These are phyloP conservation scores for Xylariaceae sp. DNA, from an alignment of 2,329 filamentous ascomycete genomes.

Conservation along the genomic window DNA sequence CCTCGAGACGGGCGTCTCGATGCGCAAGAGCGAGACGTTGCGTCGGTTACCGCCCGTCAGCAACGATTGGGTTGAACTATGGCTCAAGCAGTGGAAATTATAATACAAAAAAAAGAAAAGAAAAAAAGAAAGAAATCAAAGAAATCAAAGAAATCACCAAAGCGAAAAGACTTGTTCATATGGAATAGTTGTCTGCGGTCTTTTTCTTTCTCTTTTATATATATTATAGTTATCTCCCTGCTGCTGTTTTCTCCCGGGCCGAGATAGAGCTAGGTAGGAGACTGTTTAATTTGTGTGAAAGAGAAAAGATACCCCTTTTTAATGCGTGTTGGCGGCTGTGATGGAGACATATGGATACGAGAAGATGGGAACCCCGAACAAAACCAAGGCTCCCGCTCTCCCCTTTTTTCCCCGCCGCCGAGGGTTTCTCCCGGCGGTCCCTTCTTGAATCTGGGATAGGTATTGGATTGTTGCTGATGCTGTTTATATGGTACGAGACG, in stretches of 20 bases:
- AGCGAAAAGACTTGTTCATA: background rate
- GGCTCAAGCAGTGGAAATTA: slow-evolving; percentile 25
- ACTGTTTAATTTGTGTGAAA: too few species aligned
- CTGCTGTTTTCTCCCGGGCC: too few species aligned
- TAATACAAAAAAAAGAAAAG: slow-evolving; percentile 2
- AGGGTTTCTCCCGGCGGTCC: too few species aligned
- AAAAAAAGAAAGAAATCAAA: background rate
- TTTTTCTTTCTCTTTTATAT: background rate
- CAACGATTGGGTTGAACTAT: slow-evolving; percentile 23
- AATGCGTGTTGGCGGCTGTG: too few species aligned
- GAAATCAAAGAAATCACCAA: background rate
- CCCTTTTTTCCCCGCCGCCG: too few species aligned
- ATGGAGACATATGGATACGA: too few species aligned
- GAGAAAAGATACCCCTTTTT: background rate
- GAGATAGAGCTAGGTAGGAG: too few species aligned
- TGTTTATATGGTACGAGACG: too few species aligned
- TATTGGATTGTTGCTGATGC: too few species aligned
- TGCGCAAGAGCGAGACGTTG: slow-evolving; percentile 19
- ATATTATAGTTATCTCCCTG: background rate
- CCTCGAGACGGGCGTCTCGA: slow-evolving; percentile 19
- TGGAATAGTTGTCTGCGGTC: background rate
- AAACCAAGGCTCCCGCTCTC: too few species aligned
- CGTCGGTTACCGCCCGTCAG: slow-evolving; percentile 18
- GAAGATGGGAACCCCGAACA: too few species aligned
- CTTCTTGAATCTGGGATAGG: too few species aligned